Conservation (phyloP, 768 basidiomycete genomes). For the Trametes cingulata region DNA sequence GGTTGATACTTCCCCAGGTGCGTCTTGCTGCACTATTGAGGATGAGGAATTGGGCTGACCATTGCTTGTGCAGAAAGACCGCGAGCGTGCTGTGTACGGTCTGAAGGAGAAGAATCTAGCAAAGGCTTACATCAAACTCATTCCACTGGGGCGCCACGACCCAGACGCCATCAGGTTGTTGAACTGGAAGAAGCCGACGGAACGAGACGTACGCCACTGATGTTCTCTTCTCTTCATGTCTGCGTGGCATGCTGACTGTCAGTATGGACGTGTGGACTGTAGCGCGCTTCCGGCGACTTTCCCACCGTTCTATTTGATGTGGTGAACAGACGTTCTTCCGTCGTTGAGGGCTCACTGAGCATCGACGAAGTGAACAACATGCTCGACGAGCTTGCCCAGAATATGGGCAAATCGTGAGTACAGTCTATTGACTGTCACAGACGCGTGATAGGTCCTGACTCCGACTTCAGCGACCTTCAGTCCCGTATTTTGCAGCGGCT, state of each 20-base stretch:
- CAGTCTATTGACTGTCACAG: background rate
- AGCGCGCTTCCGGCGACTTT: constrained; percentile 85
- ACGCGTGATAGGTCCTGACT: constrained; percentile 9
- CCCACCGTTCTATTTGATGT: constrained; percentile 85
- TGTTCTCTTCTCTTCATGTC: background rate
- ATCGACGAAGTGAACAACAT: constrained; percentile 83
- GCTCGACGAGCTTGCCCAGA: constrained; percentile 74
- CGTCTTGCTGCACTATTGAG: background rate
- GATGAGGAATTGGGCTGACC: background rate
- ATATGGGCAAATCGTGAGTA: constrained; percentile 73
- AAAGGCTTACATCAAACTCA: constrained; percentile 87
- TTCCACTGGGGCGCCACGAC: constrained; percentile 78
- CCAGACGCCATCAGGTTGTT: constrained; percentile 79
- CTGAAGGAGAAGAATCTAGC: constrained; percentile 94
- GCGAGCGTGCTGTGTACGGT: constrained; percentile 89
- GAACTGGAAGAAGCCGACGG: constrained; percentile 88
- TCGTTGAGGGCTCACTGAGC: constrained; percentile 70
- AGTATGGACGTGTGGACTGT: background rate
- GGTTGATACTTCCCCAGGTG: constrained; percentile 87
- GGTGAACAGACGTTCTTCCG: constrained; percentile 79
- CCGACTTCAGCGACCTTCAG: constrained; percentile 63
- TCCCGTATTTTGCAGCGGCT: constrained; percentile 74
- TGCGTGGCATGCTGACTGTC: background rate
- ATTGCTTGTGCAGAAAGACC: constrained; percentile 70
- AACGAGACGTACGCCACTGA: constrained; percentile 53